Conservation (phyloP, 176 grass and related monocot genomes). For the Themeda triandra region DNA sequence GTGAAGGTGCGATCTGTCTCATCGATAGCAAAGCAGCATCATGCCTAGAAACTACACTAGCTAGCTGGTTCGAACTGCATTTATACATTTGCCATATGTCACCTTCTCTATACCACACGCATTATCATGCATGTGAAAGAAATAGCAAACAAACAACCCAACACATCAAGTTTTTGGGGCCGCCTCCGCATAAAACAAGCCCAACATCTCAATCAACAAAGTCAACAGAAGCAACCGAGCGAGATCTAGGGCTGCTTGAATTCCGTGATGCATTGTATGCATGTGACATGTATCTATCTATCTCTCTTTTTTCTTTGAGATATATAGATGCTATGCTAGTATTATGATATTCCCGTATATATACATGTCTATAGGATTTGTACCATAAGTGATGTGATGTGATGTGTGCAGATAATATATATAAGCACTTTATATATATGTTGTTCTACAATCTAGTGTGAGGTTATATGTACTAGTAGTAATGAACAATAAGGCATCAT, state of each 20-base stretch:
- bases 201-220: conserved; percentile 38
- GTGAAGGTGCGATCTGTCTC: not conserved
- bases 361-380: not conserved
- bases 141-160: conserved; percentile 30
- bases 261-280: conserved; percentile 27
- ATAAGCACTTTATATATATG: not conserved
- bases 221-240: conserved; percentile 41
- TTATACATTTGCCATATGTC: conserved; percentile 37
- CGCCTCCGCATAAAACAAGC: conserved; percentile 21
- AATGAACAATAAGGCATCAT: not conserved
- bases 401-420: not conserved
- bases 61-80: not conserved
- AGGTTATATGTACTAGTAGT: not conserved
- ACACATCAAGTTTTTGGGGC: conserved; percentile 13
- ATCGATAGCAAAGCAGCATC: not conserved
- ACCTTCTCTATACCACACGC: not conserved
- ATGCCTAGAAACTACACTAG: not conserved
- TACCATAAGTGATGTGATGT: conserved; percentile 25
- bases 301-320: not conserved
- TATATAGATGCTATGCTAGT: not conserved
- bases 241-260: conserved; percentile 31
- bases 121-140: not conserved
- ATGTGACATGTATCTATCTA: not conserved
- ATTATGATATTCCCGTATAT: not conserved
- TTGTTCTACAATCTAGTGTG: not conserved